A percentile compares a stretch with the other conserved stretches of the same genome.
phyloP scores from a whole-genome alignment of 441 rosid species.

The Eutrema salsugineum region DNA sequence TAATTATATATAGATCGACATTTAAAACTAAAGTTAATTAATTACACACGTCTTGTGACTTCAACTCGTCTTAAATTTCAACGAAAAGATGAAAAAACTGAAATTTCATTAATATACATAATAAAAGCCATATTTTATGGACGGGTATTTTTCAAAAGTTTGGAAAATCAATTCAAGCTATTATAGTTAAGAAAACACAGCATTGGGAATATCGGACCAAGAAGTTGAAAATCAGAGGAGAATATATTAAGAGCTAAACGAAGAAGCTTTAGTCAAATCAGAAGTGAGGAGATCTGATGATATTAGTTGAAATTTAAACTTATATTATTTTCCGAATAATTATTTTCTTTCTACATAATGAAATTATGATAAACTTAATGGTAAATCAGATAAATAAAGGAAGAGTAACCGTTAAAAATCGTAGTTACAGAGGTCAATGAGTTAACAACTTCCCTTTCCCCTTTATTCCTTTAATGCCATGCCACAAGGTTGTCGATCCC shows the following conservation, averaged over 20 bases:
- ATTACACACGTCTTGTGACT: neutral
- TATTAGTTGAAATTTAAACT: too few relatives aligned
- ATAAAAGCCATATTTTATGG: neutral
- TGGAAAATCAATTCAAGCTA: neutral
- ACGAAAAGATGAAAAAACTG: neutral
- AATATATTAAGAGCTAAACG: neutral
- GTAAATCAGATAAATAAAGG: too few relatives aligned
- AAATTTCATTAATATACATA: neutral
- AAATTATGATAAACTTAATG: too few relatives aligned
- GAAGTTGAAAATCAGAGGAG: neutral
- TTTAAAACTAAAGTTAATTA: neutral
- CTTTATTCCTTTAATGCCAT: slow-evolving; percentile 6
- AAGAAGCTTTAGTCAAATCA: neutral
- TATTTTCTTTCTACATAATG: too few relatives aligned
- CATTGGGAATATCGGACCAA: slow-evolving; percentile 6
- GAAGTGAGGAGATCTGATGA: neutral
- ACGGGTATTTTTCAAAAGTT: neutral
- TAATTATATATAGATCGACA: neutral
- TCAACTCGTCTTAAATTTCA: neutral
- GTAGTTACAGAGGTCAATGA: neutral
- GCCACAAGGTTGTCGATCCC: slow-evolving; percentile 21
- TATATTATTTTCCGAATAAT: too few relatives aligned
- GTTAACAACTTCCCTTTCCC: neutral
- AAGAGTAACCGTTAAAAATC: too few relatives aligned
- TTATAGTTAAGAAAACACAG: neutral